Evolutionary conservation across 352 stramenopile genomes (phyloP).

Genomic region (Peronospora farinosa): DNA sequence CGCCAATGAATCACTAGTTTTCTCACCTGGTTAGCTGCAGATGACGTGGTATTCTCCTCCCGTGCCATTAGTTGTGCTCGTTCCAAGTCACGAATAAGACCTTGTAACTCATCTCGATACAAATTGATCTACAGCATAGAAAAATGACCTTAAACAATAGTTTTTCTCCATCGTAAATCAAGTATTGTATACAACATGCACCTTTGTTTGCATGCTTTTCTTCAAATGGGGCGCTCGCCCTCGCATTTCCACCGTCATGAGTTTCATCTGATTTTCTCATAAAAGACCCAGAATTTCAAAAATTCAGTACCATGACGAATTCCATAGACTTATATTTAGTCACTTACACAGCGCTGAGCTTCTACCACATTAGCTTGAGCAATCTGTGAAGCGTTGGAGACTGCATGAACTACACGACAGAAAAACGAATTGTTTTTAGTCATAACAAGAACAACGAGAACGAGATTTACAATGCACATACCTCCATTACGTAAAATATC

Average conservation of each 20-base stretch:
- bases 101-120: conserved; percentile 66
- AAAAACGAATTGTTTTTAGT: neutral
- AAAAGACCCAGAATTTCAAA: too few species aligned
- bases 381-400: conserved; percentile 41
- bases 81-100: conserved; percentile 61
- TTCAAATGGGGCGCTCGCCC: conserved; percentile 48
- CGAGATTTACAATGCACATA: neutral
- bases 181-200: conserved; percentile 2
- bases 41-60: conserved; percentile 32
- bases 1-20: too few species aligned
- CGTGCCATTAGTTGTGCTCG: conserved; percentile 61
- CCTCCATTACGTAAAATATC: conserved; percentile 51
- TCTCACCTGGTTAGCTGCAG: conserved; percentile 27
- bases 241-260: conserved; percentile 74
- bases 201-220: conserved; percentile 75
- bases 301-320: neutral
- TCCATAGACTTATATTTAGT: neutral
- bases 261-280: conserved; percentile 45
- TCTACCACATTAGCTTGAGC: conserved; percentile 61
- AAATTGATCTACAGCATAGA: conserved; percentile 40
- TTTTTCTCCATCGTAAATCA: neutral
- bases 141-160: neutral
- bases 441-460: too few species aligned
- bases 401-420: conserved; percentile 21
- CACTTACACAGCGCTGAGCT: conserved; percentile 59